phyloP scores from a whole-genome alignment of 1,284 basidiomycete genomes.

The Irpex sp. region DNA sequence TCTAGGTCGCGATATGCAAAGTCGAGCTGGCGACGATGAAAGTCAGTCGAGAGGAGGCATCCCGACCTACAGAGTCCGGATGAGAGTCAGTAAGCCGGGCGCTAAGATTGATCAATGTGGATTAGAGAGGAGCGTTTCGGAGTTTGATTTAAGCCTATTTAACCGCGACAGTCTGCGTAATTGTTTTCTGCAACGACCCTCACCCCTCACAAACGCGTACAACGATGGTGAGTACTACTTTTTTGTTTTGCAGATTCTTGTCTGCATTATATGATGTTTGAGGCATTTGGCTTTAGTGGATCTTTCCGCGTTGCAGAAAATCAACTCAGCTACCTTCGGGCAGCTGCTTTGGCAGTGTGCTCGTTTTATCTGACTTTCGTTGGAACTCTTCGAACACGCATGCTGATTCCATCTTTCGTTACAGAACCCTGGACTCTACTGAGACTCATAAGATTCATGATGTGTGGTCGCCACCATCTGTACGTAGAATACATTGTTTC shows the following conservation, averaged over 20 bases:
- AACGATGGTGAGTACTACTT: background rate
- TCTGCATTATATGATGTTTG: conserved; percentile 65
- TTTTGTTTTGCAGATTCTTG: conserved; percentile 3
- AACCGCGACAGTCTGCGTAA: background rate
- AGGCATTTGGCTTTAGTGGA: conserved; percentile 91
- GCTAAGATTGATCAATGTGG: background rate
- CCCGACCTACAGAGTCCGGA: background rate
- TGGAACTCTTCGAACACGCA: background rate
- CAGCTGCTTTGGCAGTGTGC: conserved; percentile 41
- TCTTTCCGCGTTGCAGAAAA: conserved; percentile 49
- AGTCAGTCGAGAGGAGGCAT: background rate
- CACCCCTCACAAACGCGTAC: no score
- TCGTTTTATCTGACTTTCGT: conserved; percentile 32
- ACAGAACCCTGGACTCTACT: background rate
- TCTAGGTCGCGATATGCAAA: background rate
- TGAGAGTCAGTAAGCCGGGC: background rate
- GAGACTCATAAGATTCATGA: background rate
- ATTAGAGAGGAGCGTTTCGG: background rate
- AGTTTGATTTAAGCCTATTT: background rate
- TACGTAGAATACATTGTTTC: background rate
- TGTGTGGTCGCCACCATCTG: background rate
- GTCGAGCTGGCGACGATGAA: background rate
- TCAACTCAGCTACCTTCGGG: conserved; percentile 63
- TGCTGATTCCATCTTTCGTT: background rate
- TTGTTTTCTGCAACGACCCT: background rate